phyloP scores from a whole-genome alignment of 1,284 basidiomycete species.

The Cutaneotrichosporon sp. region DNA sequence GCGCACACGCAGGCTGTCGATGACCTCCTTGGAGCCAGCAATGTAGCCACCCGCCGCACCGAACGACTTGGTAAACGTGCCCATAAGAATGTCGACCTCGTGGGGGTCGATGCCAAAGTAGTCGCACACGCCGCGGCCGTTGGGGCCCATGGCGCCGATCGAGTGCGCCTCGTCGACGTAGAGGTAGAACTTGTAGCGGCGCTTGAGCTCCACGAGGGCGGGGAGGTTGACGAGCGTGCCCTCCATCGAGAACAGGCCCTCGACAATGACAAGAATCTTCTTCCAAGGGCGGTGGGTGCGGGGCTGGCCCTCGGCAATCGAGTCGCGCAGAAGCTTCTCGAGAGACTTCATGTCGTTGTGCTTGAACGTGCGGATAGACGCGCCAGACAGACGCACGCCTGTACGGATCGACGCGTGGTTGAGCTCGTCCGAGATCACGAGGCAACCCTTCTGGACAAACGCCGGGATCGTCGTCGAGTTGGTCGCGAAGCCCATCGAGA shows the following conservation, averaged over 20 bases:
- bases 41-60: conserved; percentile 97
- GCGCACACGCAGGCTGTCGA: conserved; percentile 76
- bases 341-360: conserved; percentile 91
- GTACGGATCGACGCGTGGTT: conserved; percentile 97
- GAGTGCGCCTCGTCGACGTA: conserved; percentile 98
- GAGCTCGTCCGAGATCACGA: conserved; percentile 96
- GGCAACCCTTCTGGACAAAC: conserved; percentile 83
- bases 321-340: conserved; percentile 81
- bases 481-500: conserved; percentile 97
- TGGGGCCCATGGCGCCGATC: conserved; percentile 89
- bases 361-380: conserved; percentile 90
- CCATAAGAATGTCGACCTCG: conserved; percentile 92
- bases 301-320: conserved; percentile 95
- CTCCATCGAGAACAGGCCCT: conserved; percentile 98
- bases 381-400: conserved; percentile 86
- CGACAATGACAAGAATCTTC: conserved; percentile 93
- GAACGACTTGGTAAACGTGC: conserved; percentile 98
- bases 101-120: conserved; percentile 87
- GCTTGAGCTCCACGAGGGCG: conserved; percentile 80
- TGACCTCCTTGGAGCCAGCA: conserved; percentile 74
- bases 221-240: conserved; percentile 89
- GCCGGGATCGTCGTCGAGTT: conserved; percentile 96
- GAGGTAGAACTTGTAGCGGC: conserved; percentile 97
- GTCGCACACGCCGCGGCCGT: conserved; percentile 92
- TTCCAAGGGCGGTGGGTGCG: conserved; percentile 98